A percentile compares a stretch with the other conserved stretches of the same genome.
Evolutionary conservation across 441 rosid genomes (phyloP).

Genomic region (Syzygium malaccense): DNA sequence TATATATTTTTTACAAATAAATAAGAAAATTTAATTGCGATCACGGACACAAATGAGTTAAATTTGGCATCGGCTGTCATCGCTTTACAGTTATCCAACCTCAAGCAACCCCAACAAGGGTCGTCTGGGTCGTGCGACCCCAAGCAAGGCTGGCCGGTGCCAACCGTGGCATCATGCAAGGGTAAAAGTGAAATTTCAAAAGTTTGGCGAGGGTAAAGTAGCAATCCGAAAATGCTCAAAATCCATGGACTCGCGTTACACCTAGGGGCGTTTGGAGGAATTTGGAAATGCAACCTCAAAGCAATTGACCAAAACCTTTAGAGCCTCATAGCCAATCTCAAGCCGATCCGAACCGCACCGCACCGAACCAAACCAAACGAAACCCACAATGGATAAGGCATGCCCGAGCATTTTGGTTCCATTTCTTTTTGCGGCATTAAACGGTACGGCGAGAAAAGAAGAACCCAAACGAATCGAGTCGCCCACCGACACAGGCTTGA

Average conservation of each 20-base stretch:
- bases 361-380: not conserved
- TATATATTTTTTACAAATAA: no score
- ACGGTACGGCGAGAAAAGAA: not conserved
- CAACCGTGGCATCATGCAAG: not conserved
- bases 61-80: no score
- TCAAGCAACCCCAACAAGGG: not conserved
- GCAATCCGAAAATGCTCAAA: not conserved
- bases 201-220: not conserved
- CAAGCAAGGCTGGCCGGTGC: not conserved
- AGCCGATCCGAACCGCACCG: not conserved
- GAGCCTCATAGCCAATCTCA: not conserved
- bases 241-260: not conserved
- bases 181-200: no score
- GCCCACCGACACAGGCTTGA: not conserved
- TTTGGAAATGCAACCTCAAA: no score
- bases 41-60: rapidly evolving
- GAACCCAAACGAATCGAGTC: not conserved
- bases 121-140: not conserved
- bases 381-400: not conserved
- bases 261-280: not conserved
- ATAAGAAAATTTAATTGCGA: not conserved
- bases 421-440: not conserved
- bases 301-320: no score
- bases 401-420: not conserved
- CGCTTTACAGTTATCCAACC: no score